These are phyloP conservation scores for Plasmodium yoelii DNA, from an alignment of 169 alveolate genomes.

Conservation along the genomic window DNA sequence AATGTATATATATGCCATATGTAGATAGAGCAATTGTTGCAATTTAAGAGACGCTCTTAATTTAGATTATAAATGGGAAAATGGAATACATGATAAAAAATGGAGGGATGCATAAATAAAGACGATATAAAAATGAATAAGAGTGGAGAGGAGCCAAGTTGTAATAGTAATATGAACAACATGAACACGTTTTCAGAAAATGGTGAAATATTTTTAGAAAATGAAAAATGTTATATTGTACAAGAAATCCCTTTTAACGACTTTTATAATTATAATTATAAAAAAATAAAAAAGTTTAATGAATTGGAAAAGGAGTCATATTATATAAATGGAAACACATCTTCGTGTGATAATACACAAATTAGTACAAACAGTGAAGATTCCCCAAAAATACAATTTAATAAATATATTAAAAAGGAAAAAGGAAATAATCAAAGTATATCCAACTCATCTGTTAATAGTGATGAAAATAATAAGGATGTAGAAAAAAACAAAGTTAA, in stretches of 20 bases:
- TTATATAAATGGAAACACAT: conserved; percentile 30
- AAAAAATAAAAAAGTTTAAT: conserved; percentile 16
- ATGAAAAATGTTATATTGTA: conserved; percentile 14
- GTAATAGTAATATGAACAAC: too few species aligned
- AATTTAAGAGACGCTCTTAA: too few species aligned
- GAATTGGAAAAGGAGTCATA: conserved; percentile 1
- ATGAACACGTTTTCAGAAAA: neutral
- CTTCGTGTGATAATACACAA: neutral
- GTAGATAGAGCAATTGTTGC: too few species aligned
- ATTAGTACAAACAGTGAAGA: neutral
- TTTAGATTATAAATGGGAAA: too few species aligned
- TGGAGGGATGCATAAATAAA: too few species aligned
- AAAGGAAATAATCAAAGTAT: neutral
- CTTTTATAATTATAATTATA: conserved; percentile 51
- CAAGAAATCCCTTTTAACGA: conserved; percentile 63
- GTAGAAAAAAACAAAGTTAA: conserved; percentile 8
- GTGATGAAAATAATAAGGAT: neutral
- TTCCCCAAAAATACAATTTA: neutral
- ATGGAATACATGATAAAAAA: too few species aligned
- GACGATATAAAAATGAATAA: too few species aligned
- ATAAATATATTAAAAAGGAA: neutral
- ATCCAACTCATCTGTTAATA: neutral
- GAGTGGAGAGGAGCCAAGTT: too few species aligned
- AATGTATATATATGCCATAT: too few species aligned
- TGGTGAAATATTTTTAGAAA: neutral